Conservation (phyloP, 2,329 filamentous ascomycete genomes). For the Scytalidium sp. region DNA sequence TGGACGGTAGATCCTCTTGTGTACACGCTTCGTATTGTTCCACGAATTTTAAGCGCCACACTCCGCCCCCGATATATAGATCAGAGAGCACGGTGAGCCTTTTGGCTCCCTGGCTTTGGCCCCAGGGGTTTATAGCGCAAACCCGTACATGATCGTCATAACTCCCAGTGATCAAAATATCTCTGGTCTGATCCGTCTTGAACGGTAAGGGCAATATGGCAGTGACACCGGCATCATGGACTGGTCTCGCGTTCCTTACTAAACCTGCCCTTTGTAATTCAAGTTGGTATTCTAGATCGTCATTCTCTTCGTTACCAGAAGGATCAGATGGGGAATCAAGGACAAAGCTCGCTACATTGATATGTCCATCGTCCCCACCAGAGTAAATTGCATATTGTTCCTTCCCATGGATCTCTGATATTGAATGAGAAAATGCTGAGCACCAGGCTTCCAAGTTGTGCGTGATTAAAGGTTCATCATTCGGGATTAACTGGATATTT, state of each 20-base stretch:
- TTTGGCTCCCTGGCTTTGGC: slow-evolving; percentile 32
- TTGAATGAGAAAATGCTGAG: slow-evolving; percentile 52
- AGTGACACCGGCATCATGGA: slow-evolving; percentile 82
- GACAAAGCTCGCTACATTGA: slow-evolving; percentile 6
- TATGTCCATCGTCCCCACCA: slow-evolving; percentile 66
- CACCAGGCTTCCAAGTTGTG: slow-evolving; percentile 69
- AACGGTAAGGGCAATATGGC: slow-evolving; percentile 70
- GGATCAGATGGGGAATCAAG: not conserved
- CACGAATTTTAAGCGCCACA: slow-evolving; percentile 79
- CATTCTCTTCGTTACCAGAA: slow-evolving; percentile 2
- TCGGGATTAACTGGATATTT: slow-evolving; percentile 6
- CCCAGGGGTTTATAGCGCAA: slow-evolving; percentile 46
- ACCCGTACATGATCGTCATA: slow-evolving; percentile 85
- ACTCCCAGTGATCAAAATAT: slow-evolving; percentile 76
- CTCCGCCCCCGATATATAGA: slow-evolving; percentile 68
- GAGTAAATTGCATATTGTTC: slow-evolving; percentile 47
- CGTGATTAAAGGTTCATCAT: slow-evolving; percentile 10
- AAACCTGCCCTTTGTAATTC: not conserved
- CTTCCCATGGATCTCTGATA: slow-evolving; percentile 5
- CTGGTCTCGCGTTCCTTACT: slow-evolving; percentile 30
- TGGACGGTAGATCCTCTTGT: slow-evolving; percentile 13
- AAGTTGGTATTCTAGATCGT: slow-evolving; percentile 2
- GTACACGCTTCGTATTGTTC: slow-evolving; percentile 10
- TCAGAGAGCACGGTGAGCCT: slow-evolving; percentile 57
- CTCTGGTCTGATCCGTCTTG: slow-evolving; percentile 37